phyloP scores from a whole-genome alignment of 331 rosid species.

The Malus hybrid region DNA sequence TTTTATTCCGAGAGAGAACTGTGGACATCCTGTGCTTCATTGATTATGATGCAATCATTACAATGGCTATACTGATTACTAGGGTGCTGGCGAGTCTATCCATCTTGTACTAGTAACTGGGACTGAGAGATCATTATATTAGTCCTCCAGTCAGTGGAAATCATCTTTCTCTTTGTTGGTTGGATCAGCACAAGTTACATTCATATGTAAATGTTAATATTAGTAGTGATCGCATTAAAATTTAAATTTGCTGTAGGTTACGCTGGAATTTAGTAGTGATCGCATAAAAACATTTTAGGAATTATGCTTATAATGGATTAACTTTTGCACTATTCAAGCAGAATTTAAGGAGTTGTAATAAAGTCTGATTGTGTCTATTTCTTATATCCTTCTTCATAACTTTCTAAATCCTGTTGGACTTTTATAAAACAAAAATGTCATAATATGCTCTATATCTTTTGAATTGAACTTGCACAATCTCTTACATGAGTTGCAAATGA shows the following conservation, averaged over 20 bases:
- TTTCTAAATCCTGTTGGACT: background rate
- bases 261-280: background rate
- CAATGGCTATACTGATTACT: background rate
- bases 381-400: background rate
- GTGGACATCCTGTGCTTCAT: background rate
- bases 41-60: background rate
- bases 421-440: background rate
- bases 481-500: constrained; percentile 10
- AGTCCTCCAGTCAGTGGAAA: background rate
- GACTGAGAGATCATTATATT: background rate
- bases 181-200: background rate
- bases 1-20: background rate
- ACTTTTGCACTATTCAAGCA: background rate
- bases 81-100: background rate
- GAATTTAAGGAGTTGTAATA: background rate
- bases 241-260: background rate
- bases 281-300: background rate
- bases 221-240: background rate
- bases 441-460: background rate
- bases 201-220: background rate
- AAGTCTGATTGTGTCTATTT: background rate
- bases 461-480: background rate
- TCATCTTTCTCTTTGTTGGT: no score
- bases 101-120: background rate
- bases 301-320: background rate